Evolutionary conservation across 768 basidiomycete species (phyloP).

Genomic region (Serendipita sp.): DNA sequence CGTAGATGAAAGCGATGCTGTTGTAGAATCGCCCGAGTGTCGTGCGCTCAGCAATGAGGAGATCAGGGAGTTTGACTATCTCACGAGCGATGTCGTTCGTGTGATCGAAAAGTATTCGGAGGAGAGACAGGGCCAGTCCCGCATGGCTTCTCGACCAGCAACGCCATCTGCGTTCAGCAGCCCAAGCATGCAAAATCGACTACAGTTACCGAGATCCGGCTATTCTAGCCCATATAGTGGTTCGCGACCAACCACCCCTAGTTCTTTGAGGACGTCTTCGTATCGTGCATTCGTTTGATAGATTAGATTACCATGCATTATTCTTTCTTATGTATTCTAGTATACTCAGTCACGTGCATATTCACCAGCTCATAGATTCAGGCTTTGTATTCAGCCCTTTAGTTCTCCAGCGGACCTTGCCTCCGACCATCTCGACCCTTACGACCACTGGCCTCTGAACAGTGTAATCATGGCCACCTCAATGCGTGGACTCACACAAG

Average conservation of each 20-base stretch:
- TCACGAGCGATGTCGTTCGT: slow-evolving; percentile 59
- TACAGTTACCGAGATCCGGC: slow-evolving; percentile 29
- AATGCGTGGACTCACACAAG: slow-evolving; percentile 90
- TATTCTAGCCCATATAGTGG: slow-evolving; percentile 34
- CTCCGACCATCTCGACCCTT: neutral
- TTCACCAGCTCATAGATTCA: neutral
- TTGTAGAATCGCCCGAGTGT: slow-evolving; percentile 20
- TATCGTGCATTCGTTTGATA: neutral
- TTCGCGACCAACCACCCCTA: neutral
- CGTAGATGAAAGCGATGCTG: slow-evolving; percentile 30
- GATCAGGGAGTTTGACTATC: slow-evolving; percentile 54
- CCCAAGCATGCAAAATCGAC: slow-evolving; percentile 8
- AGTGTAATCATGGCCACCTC: slow-evolving; percentile 54
- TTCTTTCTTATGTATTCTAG: neutral
- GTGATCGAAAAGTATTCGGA: slow-evolving; percentile 58
- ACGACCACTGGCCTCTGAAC: neutral
- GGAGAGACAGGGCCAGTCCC: slow-evolving; percentile 46
- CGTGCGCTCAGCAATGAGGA: slow-evolving; percentile 50
- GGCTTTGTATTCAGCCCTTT: too few relatives aligned
- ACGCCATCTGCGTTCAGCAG: slow-evolving; percentile 37
- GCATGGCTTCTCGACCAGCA: slow-evolving; percentile 45
- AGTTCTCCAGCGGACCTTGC: neutral
- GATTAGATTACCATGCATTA: slow-evolving; percentile 1
- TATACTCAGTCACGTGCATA: neutral
- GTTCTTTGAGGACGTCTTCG: neutral